Evolutionary conservation across 2,329 filamentous ascomycete species (phyloP).

Genomic region (Cladophialophora yegresii): DNA sequence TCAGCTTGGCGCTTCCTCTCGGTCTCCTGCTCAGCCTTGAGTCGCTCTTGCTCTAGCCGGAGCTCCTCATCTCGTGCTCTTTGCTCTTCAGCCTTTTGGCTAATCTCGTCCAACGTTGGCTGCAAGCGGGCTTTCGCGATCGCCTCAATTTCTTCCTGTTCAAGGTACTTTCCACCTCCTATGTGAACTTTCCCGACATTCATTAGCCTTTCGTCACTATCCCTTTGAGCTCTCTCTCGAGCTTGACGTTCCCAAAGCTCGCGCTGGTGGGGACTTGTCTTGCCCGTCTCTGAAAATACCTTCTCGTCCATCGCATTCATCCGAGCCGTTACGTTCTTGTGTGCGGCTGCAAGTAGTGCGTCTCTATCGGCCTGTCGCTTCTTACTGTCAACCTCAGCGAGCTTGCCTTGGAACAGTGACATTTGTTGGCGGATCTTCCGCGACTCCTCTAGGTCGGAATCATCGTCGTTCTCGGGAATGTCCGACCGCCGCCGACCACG

Average conservation of each 20-base stretch:
- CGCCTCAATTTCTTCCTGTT: constrained; percentile 73
- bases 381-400: constrained; percentile 69
- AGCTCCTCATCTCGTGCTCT: constrained; percentile 66
- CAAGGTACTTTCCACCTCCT: constrained; percentile 78
- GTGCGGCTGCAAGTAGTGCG: constrained; percentile 72
- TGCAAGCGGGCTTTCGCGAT: constrained; percentile 77
- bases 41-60: constrained; percentile 65
- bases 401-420: constrained; percentile 69
- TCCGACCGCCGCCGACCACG: constrained; percentile 65
- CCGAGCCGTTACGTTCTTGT: constrained; percentile 78
- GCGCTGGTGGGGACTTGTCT: constrained; percentile 65
- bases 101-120: constrained; percentile 82
- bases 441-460: constrained; percentile 68
- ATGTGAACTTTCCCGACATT: constrained; percentile 66
- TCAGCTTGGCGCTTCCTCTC: constrained; percentile 46
- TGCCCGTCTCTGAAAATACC: constrained; percentile 74
- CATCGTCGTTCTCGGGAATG: constrained; percentile 53
- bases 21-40: constrained; percentile 59
- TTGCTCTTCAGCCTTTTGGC: constrained; percentile 72
- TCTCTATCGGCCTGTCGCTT: constrained; percentile 76
- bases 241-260: constrained; percentile 80
- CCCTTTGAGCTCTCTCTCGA: constrained; percentile 66
- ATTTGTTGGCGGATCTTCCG: constrained; percentile 75
- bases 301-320: constrained; percentile 80
- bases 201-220: constrained; percentile 62